These are phyloP conservation scores for Mycena leptocephala DNA, from an alignment of 768 basidiomycete genomes.

Conservation along the genomic window DNA sequence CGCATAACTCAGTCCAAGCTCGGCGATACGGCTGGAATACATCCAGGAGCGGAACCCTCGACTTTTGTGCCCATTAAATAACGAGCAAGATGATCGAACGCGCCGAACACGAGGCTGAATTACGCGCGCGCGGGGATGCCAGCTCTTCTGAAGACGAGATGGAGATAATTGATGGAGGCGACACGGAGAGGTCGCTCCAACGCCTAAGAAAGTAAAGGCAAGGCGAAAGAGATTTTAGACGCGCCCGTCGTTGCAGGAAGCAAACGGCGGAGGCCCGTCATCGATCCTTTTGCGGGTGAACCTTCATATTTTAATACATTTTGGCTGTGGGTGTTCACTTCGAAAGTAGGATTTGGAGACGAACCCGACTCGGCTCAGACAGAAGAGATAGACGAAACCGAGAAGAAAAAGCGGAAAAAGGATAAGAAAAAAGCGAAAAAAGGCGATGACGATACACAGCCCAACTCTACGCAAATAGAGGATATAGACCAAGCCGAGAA, in stretches of 20 bases:
- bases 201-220: conserved; percentile 55
- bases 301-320: neutral
- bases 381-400: conserved; percentile 18
- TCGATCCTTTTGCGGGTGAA: conserved; percentile 82
- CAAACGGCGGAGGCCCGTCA: conserved; percentile 66
- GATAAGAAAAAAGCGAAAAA: conserved; percentile 18
- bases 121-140: conserved; percentile 65
- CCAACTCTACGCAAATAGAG: conserved; percentile 15
- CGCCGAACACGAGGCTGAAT: conserved; percentile 72
- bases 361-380: conserved; percentile 17
- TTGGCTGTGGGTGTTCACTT: neutral
- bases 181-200: neutral
- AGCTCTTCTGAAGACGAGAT: conserved; percentile 59
- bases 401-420: conserved; percentile 25
- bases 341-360: conserved; percentile 54
- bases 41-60: conserved; percentile 41
- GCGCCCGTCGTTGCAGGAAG: conserved; percentile 33
- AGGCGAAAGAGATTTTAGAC: conserved; percentile 47
- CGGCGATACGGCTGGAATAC: conserved; percentile 48
- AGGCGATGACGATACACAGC: neutral
- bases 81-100: conserved; percentile 85
- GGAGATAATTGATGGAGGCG: conserved; percentile 58
- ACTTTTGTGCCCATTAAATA: conserved; percentile 66
- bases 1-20: conserved; percentile 76
- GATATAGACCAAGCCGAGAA: neutral